Evolutionary conservation across 2,329 filamentous ascomycete species (phyloP).

Genomic region (Fusarium zealandicum): DNA sequence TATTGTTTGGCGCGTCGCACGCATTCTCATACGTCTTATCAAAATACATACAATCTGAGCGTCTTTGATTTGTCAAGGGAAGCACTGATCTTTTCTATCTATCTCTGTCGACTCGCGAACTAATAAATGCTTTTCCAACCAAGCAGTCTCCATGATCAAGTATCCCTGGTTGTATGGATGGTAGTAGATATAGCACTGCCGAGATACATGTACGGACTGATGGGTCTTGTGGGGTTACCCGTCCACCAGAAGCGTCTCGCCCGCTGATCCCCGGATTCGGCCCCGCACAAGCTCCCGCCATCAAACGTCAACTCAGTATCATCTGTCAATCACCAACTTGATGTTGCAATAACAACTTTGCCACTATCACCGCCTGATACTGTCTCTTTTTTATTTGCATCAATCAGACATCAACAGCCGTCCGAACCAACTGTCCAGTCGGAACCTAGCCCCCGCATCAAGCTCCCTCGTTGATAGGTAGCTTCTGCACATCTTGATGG

Average conservation of each 20-base stretch:
- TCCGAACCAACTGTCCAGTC: neutral
- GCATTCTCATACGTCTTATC: constrained; percentile 34
- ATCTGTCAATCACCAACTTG: constrained; percentile 20
- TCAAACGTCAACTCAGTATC: constrained; percentile 25
- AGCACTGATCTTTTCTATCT: too few species aligned
- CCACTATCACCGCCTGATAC: neutral
- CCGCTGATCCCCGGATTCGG: constrained; percentile 33
- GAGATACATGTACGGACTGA: too few species aligned
- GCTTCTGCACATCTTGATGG: constrained; percentile 2
- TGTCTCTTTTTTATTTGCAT: neutral
- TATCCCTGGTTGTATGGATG: too few species aligned
- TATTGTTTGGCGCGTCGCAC: constrained; percentile 35
- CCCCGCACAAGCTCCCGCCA: constrained; percentile 37
- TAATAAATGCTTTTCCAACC: too few species aligned
- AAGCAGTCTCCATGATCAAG: too few species aligned
- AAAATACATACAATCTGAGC: constrained; percentile 14
- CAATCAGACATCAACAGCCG: neutral
- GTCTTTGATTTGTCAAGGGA: too few species aligned
- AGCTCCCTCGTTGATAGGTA: neutral
- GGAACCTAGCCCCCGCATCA: neutral
- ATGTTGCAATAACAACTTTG: neutral
- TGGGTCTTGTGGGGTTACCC: constrained; percentile 31
- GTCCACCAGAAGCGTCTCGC: neutral
- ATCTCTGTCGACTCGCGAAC: too few species aligned
- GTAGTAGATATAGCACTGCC: too few species aligned